Evolutionary conservation across 1,284 basidiomycete species (phyloP), one percentile per base, ranked within the genome.

Genomic region (Boletus sp.): DNA sequence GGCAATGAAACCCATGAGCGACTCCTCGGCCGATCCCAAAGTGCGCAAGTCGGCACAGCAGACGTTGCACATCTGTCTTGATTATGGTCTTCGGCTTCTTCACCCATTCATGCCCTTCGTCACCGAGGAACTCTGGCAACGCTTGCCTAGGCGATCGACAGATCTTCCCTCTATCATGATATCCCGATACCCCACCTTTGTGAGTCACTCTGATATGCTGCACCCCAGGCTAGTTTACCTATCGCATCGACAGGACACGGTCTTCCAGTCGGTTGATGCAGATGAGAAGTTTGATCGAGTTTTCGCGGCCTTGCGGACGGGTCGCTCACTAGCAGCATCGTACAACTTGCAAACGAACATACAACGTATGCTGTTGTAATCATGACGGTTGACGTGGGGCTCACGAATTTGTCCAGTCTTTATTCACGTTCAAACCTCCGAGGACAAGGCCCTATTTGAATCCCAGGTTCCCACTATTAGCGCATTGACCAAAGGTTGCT

Each of bases 21-120:
- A 95, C 54, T 80, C 83, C 22, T 77, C 80, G 20, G 84, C 85
- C 1, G 75, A 85, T 16, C 59, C 72, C 2, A 75, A 74, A 16
- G 81, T 77, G 16, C 81, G 85, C 47, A 75, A 74, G 41, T 97
- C 94, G 7, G 91, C 94, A 12, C 94, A 97, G 67, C 91, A 99
- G 70, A 99, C 95, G 0, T 73, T 99, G 39, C 98, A 98, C 69
- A 95, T 89, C 12, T 94, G 92, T 66, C 76, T 99, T 34, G 96
- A 99, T 60, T 72, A 85, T 49, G 96, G 95, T 10, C 74, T 99
- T 44, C 82, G 86, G 41, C 75, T 99, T 8, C 75, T 99, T 12
- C 96, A 99, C 69, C 95, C 96, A 2, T 95, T 98, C 74, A 99
- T 99, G 96, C 96, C 96, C 2, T 99, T 88, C 68, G 93, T 99